Conservation (phyloP, 306 rosid genomes). For the Prunus salicina region DNA sequence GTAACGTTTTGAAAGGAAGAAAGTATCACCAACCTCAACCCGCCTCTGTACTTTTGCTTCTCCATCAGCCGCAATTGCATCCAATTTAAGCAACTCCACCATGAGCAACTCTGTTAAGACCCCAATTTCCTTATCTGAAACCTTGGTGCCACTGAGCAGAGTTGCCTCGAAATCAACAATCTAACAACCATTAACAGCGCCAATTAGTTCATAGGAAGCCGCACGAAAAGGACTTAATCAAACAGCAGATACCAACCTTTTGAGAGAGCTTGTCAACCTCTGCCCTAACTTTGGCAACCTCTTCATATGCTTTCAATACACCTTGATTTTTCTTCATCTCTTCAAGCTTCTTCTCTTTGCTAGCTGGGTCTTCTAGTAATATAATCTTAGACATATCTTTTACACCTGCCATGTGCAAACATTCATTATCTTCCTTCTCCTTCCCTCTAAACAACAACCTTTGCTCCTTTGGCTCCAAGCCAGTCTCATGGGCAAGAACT, state of each 20-base stretch:
- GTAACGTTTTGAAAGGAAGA: neutral
- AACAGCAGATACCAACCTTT: constrained; percentile 39
- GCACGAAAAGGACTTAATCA: neutral
- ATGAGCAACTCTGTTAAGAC: constrained; percentile 56
- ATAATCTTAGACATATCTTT: constrained; percentile 60
- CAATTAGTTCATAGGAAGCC: neutral
- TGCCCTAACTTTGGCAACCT: constrained; percentile 39
- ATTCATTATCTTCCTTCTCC: constrained; percentile 65
- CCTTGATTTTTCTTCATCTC: constrained; percentile 47
- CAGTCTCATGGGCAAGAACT: constrained; percentile 45
- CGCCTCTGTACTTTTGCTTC: constrained; percentile 64
- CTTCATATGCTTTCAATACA: constrained; percentile 39
- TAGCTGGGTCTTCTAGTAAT: constrained; percentile 71
- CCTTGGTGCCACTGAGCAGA: constrained; percentile 33
- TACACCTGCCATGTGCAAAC: constrained; percentile 65
- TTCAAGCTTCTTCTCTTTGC: constrained; percentile 56
- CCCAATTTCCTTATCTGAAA: constrained; percentile 48
- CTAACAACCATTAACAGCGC: constrained; percentile 29
- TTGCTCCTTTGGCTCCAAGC: constrained; percentile 62
- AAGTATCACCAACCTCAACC: constrained; percentile 46
- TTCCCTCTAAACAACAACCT: constrained; percentile 62
- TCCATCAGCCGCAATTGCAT: constrained; percentile 53
- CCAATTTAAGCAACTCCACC: constrained; percentile 67
- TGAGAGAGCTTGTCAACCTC: constrained; percentile 59
- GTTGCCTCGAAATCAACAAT: constrained; percentile 45